A percentile compares a stretch with the other conserved stretches of the same genome.
phyloP scores from a whole-genome alignment of 2,329 filamentous ascomycete species.

The Rhynchosporium secalis region DNA sequence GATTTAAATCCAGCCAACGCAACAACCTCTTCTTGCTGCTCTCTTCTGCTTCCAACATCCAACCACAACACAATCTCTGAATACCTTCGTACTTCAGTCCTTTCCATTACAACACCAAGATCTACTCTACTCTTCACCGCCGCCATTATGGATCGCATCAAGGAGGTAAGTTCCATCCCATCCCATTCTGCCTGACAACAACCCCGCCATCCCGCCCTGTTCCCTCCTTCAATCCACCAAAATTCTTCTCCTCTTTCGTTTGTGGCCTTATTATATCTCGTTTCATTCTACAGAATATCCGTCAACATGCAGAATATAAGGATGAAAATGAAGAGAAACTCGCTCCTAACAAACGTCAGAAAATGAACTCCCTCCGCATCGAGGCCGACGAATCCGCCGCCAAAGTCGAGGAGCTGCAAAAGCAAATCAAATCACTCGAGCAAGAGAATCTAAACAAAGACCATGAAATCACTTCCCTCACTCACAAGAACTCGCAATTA shows the following conservation, averaged over 20 bases:
- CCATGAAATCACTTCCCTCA: slow-evolving; percentile 94
- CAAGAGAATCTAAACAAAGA: slow-evolving; percentile 96
- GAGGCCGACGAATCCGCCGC: slow-evolving; percentile 83
- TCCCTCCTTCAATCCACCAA: slow-evolving; percentile 1
- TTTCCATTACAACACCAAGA: slow-evolving; percentile 11
- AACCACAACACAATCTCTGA: slow-evolving; percentile 7
- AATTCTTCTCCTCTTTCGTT: slow-evolving; percentile 2
- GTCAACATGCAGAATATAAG: background rate
- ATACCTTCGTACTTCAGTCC: background rate
- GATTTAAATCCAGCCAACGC: background rate
- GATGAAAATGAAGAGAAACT: background rate
- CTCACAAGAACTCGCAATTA: slow-evolving; percentile 91
- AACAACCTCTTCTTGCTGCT: background rate
- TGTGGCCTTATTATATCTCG: slow-evolving; percentile 10
- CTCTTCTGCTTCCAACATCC: background rate
- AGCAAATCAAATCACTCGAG: slow-evolving; percentile 85
- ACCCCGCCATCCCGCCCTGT: slow-evolving; percentile 37
- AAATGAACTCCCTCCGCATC: slow-evolving; percentile 91
- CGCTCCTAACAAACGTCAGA: slow-evolving; percentile 51
- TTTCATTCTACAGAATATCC: background rate
- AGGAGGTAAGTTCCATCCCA: slow-evolving; percentile 66
- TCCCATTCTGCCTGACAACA: slow-evolving; percentile 17
- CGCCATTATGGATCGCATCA: slow-evolving; percentile 79
- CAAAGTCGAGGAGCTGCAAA: slow-evolving; percentile 84
- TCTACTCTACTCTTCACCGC: slow-evolving; percentile 2